Conservation (phyloP, 306 rosid genomes). For the Trifolium pratense region DNA sequence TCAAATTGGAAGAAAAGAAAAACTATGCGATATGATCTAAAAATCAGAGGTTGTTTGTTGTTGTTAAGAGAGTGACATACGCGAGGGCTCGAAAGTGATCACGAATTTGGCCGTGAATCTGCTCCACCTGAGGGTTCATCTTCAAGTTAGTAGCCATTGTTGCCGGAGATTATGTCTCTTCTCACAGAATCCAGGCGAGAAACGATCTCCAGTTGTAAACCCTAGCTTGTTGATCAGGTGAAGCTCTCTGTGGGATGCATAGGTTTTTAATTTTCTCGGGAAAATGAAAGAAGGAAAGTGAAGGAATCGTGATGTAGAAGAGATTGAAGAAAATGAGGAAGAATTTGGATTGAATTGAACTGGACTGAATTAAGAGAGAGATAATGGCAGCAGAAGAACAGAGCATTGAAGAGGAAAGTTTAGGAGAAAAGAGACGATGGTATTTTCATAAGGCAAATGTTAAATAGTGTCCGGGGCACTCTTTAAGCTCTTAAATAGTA, state of each 20-base stretch:
- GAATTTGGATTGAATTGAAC: slow-evolving; percentile 2
- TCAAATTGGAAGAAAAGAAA: neutral
- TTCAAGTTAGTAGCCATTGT: slow-evolving; percentile 17
- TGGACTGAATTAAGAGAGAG: slow-evolving; percentile 14
- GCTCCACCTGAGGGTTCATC: slow-evolving; percentile 22
- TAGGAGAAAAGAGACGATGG: no score
- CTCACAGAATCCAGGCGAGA: slow-evolving; percentile 1
- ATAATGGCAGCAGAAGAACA: neutral
- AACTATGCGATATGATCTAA: neutral
- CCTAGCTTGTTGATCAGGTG: neutral
- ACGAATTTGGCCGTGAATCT: slow-evolving; percentile 26
- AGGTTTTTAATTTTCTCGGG: neutral
- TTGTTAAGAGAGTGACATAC: slow-evolving; percentile 14
- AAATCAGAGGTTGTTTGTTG: neutral
- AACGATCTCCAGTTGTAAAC: neutral
- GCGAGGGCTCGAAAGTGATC: slow-evolving; percentile 26
- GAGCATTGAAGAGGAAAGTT: neutral
- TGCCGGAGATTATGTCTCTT: slow-evolving; percentile 19
- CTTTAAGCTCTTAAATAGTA: no score
- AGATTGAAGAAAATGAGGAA: slow-evolving; percentile 6
- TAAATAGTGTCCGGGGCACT: no score
- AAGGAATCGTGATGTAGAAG: slow-evolving; percentile 3
- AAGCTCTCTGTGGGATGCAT: neutral
- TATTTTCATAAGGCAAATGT: no score
- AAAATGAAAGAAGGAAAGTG: neutral